Percentiles rank a stretch among this genome's conserved stretches.
These are phyloP conservation scores for Zhuliangozyma blackwelliae DNA, from an alignment of 1,139 yeast genomes.

Conservation along the genomic window DNA sequence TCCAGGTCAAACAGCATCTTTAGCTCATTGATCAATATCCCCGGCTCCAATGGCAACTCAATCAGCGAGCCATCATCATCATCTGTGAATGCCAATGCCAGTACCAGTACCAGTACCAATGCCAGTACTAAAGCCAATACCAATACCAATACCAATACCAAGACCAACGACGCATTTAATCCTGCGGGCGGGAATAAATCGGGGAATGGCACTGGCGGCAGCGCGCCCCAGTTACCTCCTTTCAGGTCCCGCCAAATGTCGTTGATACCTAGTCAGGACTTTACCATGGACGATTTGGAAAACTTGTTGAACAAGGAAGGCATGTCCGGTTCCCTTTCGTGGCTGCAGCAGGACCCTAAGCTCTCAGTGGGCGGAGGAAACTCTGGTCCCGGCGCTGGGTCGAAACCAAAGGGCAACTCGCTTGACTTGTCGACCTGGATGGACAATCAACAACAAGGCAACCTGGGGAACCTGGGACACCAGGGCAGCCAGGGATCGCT, in stretches of 20 bases:
- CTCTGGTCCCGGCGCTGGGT: too few species aligned
- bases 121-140: too few species aligned
- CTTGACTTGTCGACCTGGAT: conserved; percentile 24
- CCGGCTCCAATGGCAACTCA: conserved; percentile 32
- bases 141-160: background rate
- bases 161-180: background rate
- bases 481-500: conserved; percentile 18
- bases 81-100: too few species aligned
- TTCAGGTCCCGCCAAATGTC: conserved; percentile 14
- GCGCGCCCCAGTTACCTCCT: conserved; percentile 9
- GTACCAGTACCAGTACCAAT: too few species aligned
- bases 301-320: conserved; percentile 42
- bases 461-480: background rate
- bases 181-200: conserved; percentile 15
- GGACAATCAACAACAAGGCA: conserved; percentile 4
- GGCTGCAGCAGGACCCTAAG: conserved; percentile 18
- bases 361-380: conserved; percentile 8
- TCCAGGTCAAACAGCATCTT: conserved; percentile 42
- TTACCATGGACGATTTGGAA: conserved; percentile 40
- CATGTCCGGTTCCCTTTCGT: conserved; percentile 29
- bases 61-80: conserved; percentile 23
- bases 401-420: conserved; percentile 23
- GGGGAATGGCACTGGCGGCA: background rate
- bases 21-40: conserved; percentile 38
- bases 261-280: conserved; percentile 15